A percentile compares a stretch with the other conserved stretches of the same genome.
Conservation (phyloP, 2,329 filamentous ascomycete genomes). For the Dichotomopilus funicola region DNA sequence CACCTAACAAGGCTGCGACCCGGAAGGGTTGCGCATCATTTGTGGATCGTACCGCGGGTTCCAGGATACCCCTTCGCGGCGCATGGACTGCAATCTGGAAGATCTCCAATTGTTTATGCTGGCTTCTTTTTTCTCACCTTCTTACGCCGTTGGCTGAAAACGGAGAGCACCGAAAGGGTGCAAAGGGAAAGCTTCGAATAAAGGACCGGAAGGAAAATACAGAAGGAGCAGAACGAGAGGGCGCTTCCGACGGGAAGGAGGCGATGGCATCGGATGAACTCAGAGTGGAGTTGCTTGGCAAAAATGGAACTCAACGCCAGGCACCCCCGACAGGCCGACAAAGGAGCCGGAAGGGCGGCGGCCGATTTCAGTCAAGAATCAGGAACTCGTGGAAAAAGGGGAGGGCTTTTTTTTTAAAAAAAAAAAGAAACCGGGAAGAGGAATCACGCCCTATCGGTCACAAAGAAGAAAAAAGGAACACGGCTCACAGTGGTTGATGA, state of each 20-base stretch:
- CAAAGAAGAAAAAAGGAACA: background rate
- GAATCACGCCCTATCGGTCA: background rate
- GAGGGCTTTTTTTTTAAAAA: background rate
- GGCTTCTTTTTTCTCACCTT: background rate
- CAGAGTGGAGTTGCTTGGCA: background rate
- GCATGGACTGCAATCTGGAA: conserved; percentile 9
- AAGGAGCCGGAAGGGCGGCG: conserved; percentile 3
- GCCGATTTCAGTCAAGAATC: conserved; percentile 5
- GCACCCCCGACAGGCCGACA: background rate
- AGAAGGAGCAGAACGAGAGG: background rate
- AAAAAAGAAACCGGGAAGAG: background rate
- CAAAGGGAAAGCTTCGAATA: background rate
- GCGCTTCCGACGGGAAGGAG: background rate
- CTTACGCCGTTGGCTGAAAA: background rate
- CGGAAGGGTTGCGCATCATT: conserved; percentile 5
- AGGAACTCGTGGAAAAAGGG: background rate
- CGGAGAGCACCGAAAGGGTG: background rate
- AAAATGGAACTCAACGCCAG: background rate
- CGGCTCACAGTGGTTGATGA: background rate
- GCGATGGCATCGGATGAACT: conserved; percentile 1
- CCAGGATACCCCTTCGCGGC: conserved; percentile 6
- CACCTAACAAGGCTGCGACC: background rate
- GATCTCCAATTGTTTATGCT: conserved; percentile 7
- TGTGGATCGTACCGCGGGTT: conserved; percentile 4
- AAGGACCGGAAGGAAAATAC: background rate